Evolutionary conservation across 2,329 filamentous ascomycete genomes (phyloP), one percentile per base, ranked within the genome.

Genomic region (Penicillium sumatraense): DNA sequence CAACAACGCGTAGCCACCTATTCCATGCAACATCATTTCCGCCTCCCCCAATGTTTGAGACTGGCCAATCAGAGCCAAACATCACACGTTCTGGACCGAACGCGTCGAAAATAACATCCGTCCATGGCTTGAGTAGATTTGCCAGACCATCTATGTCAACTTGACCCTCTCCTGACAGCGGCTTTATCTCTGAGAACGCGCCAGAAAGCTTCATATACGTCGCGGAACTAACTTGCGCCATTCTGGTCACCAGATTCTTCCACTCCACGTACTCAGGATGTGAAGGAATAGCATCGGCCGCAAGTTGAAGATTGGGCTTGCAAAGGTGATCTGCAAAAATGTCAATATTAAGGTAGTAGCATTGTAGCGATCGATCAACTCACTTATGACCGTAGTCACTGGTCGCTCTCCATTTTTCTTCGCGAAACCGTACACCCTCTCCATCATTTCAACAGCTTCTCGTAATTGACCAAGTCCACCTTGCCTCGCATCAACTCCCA

Each of bases 151-250:
- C 10, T 10, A 68, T 47, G 54, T 72, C 54, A 9, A 52, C 52
- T 5, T 69, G 63, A 2, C 23, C 5, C 9, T 54, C 49, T 7
- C 55, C 9, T 5, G 61, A 56, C 13, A 75, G 79, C 3, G 86
- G 68, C 0, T 78, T 82, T 75, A 97, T 86, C 75, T 96, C 91
- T 16, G 89, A 86, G 73, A 97, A 93, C 44, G 82, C 85, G 7
- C 93, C 93, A 0, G 89, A 93, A n/a, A 97, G 83, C 78, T 97
- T 96, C 83, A 97, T 90, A 78, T 89, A 96, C n/a, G 88, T 86
- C 48, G 80, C 82, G 46, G 80, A 76, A 69, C 84, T 84, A 55
- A 24, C 47, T 3, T 82, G 82, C 63, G 87, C 84, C 67, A 96
- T 86, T 8, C 82, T 80, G 64, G 84, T 84, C 68, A 96, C 86